Evolutionary conservation across 345 rosid species (phyloP), one percentile per base, ranked within the genome.

Genomic region (Triadica sebifera): DNA sequence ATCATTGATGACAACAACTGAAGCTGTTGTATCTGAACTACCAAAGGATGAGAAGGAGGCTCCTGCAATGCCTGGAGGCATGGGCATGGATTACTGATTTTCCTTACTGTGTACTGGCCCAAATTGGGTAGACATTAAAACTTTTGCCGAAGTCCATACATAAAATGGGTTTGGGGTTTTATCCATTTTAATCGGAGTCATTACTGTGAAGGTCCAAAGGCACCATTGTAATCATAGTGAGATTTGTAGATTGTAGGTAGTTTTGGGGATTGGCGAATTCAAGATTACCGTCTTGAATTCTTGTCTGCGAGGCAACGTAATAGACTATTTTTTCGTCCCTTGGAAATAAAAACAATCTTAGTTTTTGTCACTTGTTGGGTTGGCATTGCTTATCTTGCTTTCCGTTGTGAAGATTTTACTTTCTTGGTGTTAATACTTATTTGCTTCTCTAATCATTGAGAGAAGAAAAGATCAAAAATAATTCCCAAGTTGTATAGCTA

Each of bases 1-100:
- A 2, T 91, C 98, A 4, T 86, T 94, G 90, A 87, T 91, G 93
- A 93, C 98, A 4, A 94, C 99, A 0, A 94, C 96, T 1, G 99
- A 94, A 80, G 98, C 99, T 11, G 82, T 93, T 43, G 91, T 91
- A 61, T 83, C 82, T 20, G 99, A 94, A 72, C 93, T 91, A 66
- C 94, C 99, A 8, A 87, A 88, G 82, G 96, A 94, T 9, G 96
- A 91, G 72, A 87, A 81, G 76, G 92, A 85, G 34, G 86, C 82
- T 34, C 81, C 91, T 10, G 90, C 87, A 19, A 87, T 87, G 85
- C 84, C 81, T 50, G 81, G 85, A 4, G 97, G 94, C 41, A 94
- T 94, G 97, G 98, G 92, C 81, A 93, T 93, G 96, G 98, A 86
- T 71, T 94, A 89, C 78, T 92, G 83, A 86, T 43, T 46, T 56